Evolutionary conservation across 768 basidiomycete genomes (phyloP).

Genomic region (Boletus vinaceobasis): DNA sequence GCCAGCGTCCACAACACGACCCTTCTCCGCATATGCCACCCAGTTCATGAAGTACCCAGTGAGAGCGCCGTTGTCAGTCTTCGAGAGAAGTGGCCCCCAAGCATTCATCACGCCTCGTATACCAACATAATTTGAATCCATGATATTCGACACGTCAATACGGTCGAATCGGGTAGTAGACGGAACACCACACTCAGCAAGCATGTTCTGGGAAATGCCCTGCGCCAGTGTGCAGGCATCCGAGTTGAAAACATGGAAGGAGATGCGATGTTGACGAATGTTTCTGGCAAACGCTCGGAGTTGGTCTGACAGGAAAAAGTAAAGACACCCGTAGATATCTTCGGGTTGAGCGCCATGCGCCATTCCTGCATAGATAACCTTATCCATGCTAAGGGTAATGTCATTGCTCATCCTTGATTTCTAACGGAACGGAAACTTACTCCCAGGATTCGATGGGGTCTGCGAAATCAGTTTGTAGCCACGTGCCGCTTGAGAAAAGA

Average conservation of each 20-base stretch:
- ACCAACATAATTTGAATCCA: constrained; percentile 43
- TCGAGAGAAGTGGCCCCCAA: constrained; percentile 40
- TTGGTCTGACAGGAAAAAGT: constrained; percentile 43
- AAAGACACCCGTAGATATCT: constrained; percentile 50
- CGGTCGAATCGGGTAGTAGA: constrained; percentile 38
- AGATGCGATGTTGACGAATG: constrained; percentile 32
- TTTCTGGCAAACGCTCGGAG: constrained; percentile 36
- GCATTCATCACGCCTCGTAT: constrained; percentile 28
- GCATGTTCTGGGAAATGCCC: constrained; percentile 25
- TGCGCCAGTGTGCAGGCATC: constrained; percentile 43
- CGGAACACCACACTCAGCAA: constrained; percentile 20
- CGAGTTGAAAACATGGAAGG: constrained; percentile 32
- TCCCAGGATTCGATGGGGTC: constrained; percentile 52
- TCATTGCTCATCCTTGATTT: not conserved
- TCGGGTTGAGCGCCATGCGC: constrained; percentile 37
- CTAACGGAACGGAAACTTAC: constrained; percentile 25
- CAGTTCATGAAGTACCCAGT: constrained; percentile 51
- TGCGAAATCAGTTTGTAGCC: constrained; percentile 39
- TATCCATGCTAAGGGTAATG: constrained; percentile 31
- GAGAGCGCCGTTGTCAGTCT: constrained; percentile 31
- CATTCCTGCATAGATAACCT: constrained; percentile 38
- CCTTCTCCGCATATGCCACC: constrained; percentile 14
- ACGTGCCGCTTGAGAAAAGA: constrained; percentile 45
- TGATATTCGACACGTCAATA: constrained; percentile 47
- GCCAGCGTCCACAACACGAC: constrained; percentile 6